These are phyloP conservation scores for Nicotiana tabacum DNA, from an alignment of 257 asterid genomes.

Conservation along the genomic window DNA sequence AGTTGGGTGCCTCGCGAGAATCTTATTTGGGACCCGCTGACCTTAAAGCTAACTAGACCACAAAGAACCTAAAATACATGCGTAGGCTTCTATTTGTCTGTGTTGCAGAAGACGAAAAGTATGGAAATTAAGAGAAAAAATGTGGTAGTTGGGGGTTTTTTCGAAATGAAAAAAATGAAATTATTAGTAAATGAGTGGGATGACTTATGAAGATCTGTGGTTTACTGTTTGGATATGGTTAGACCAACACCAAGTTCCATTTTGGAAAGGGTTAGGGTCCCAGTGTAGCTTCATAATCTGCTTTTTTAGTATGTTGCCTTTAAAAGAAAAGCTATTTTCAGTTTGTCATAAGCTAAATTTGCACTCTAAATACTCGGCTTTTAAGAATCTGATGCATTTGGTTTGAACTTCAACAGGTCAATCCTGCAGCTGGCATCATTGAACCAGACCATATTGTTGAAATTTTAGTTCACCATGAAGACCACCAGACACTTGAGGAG, in stretches of 20 bases:
- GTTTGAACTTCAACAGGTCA: conserved; percentile 45
- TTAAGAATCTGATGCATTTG: conserved; percentile 2
- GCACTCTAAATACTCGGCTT: background rate
- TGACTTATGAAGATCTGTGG: background rate
- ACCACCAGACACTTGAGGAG: conserved; percentile 77
- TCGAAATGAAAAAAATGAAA: background rate
- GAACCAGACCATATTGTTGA: conserved; percentile 65
- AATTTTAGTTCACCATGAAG: conserved; percentile 67
- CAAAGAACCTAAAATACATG: background rate
- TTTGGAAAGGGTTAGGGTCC: background rate
- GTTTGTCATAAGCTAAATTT: background rate
- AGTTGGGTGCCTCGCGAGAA: background rate
- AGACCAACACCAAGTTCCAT: background rate
- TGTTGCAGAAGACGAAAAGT: background rate
- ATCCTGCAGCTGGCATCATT: conserved; percentile 73
- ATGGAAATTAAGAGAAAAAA: background rate
- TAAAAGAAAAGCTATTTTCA: background rate
- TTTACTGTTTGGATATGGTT: background rate
- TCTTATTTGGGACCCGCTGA: background rate
- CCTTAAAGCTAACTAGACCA: background rate
- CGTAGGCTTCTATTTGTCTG: background rate
- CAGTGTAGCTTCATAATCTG: background rate
- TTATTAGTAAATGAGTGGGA: background rate
- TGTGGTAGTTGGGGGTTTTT: background rate
- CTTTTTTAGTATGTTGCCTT: background rate